Percentiles rank a stretch among this genome's conserved stretches.
Evolutionary conservation across 2,329 filamentous ascomycete species (phyloP).

Genomic region (Lojkania enalia): DNA sequence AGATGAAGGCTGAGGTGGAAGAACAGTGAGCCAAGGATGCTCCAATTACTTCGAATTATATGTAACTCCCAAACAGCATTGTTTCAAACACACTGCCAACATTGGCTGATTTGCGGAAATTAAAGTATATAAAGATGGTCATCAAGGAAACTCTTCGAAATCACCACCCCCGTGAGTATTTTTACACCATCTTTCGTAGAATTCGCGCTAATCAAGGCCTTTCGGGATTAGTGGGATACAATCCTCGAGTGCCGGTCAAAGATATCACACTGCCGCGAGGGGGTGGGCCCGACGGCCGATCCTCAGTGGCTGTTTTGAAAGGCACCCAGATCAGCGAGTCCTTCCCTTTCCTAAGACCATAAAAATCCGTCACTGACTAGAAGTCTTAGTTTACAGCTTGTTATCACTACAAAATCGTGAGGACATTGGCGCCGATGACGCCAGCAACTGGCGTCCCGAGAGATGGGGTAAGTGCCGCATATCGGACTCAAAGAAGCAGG

Average conservation of each 20-base stretch:
- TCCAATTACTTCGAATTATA: conserved; percentile 1
- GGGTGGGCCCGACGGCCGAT: conserved; percentile 1
- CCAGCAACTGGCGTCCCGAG: conserved; percentile 1
- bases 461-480: conserved; percentile 3
- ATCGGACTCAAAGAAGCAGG: not conserved
- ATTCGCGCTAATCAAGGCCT: conserved; percentile 1
- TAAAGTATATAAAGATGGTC: conserved; percentile 7
- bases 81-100: conserved; percentile 3
- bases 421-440: not conserved
- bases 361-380: not conserved
- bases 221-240: conserved; percentile 2
- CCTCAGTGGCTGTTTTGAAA: conserved; percentile 2
- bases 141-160: conserved; percentile 7
- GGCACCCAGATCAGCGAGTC: conserved; percentile 1
- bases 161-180: conserved; percentile 3
- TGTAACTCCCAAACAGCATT: conserved; percentile 2
- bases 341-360: not conserved
- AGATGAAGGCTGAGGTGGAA: conserved; percentile 5
- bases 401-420: conserved; percentile 1
- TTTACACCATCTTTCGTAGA: not conserved
- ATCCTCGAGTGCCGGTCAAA: conserved; percentile 4
- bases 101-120: conserved; percentile 4
- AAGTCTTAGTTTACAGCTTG: conserved; percentile 1
- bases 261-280: conserved; percentile 1
- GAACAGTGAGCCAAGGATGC: conserved; percentile 4